Percentiles rank a stretch among this genome's conserved stretches.
Conservation (phyloP, 2,329 filamentous ascomycete species). For the Trichoderma cornu-damae region DNA sequence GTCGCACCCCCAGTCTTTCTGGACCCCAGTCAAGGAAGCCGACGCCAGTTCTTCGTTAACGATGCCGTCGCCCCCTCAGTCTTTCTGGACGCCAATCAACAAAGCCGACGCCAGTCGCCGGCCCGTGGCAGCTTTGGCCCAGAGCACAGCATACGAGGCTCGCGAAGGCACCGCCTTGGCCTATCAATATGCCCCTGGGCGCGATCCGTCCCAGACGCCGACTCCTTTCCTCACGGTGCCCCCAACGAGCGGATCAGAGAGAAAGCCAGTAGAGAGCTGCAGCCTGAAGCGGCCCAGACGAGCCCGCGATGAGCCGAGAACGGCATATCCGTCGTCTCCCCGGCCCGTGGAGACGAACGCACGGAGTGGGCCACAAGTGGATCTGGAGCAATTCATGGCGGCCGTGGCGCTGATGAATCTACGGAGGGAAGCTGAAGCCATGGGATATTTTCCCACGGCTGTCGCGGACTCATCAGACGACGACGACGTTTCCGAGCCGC, state of each 20-base stretch:
- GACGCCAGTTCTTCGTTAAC: too few species aligned
- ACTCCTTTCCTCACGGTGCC: neutral
- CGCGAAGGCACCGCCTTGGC: neutral
- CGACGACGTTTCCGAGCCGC: neutral
- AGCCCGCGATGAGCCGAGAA: neutral
- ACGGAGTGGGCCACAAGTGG: neutral
- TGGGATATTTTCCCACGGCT: neutral
- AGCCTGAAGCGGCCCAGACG: conserved; percentile 11
- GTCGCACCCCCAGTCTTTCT: conserved; percentile 22
- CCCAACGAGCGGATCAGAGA: neutral
- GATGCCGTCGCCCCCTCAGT: conserved; percentile 24
- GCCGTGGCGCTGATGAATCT: conserved; percentile 20
- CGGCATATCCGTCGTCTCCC: neutral
- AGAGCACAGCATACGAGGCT: neutral
- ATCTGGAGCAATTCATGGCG: conserved; percentile 16
- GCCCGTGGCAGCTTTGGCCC: neutral
- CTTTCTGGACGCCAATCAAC: neutral
- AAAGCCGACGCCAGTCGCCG: neutral
- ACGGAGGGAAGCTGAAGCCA: conserved; percentile 5
- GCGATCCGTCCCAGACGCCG: neutral
- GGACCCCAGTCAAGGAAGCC: neutral
- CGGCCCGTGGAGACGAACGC: neutral
- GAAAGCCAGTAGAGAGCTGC: neutral
- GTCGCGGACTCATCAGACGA: neutral
- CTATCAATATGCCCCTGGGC: neutral